Percentiles rank a stretch among this genome's conserved stretches.
These are phyloP conservation scores for Pyropia yezoensis DNA, from an alignment of 23 red algal genomes.

Conservation along the genomic window DNA sequence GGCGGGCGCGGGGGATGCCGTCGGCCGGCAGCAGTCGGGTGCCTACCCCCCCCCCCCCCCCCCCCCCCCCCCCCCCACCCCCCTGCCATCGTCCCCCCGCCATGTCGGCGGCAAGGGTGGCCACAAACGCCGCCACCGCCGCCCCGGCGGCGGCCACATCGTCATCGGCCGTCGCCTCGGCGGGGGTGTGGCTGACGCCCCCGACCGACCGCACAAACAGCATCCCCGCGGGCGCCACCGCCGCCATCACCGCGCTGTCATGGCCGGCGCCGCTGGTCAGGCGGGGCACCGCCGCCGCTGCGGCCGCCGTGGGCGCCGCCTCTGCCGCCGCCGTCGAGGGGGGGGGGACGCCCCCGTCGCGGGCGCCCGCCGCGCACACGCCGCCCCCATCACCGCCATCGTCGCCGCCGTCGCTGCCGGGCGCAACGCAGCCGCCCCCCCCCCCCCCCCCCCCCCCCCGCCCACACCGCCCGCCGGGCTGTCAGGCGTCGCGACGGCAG, in stretches of 20 bases:
- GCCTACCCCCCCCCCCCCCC: too few species aligned
- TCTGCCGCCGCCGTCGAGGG: neutral
- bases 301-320: neutral
- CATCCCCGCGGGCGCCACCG: constrained; percentile 54
- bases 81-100: too few species aligned
- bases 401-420: too few species aligned
- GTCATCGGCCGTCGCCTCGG: constrained; percentile 23
- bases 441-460: neutral
- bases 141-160: constrained; percentile 25
- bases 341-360: too few species aligned
- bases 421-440: too few species aligned
- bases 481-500: too few species aligned
- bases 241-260: constrained; percentile 49
- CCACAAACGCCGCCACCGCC: constrained; percentile 15
- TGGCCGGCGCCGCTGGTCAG: constrained; percentile 78
- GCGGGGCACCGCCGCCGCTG: neutral
- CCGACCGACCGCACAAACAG: constrained; percentile 59
- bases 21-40: too few species aligned
- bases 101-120: constrained; percentile 13
- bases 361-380: too few species aligned
- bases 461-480: too few species aligned
- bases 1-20: too few species aligned
- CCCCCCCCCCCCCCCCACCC: too few species aligned
- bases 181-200: constrained; percentile 52
- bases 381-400: too few species aligned